A percentile compares a stretch with the other conserved stretches of the same genome.
Evolutionary conservation across 208 protist genomes (phyloP).

Genomic region (Acanthamoeba lenticulata): DNA sequence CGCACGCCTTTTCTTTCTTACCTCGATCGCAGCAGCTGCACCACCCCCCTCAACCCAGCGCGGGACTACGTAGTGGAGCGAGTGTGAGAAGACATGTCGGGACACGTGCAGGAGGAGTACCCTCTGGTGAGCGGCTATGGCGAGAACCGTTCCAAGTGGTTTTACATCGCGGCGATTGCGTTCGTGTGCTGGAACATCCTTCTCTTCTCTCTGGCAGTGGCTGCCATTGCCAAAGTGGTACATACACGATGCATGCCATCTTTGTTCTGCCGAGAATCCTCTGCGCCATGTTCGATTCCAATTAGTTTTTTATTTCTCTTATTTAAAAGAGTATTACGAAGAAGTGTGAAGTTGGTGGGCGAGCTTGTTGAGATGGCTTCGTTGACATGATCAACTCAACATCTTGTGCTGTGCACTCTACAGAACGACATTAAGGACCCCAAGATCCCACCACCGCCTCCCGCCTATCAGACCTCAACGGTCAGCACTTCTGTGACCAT

Average conservation of each 20-base stretch:
- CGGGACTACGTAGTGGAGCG: too few species aligned
- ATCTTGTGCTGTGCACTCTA: background rate
- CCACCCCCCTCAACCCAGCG: too few species aligned
- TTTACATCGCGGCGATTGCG: background rate
- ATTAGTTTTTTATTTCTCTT: background rate
- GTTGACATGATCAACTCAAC: too few species aligned
- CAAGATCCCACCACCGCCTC: background rate
- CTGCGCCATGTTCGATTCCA: background rate
- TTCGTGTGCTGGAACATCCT: conserved; percentile 4
- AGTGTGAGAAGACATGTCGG: background rate
- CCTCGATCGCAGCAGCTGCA: too few species aligned
- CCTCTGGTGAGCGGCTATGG: background rate
- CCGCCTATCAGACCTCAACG: too few species aligned
- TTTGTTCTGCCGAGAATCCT: background rate
- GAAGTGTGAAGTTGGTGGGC: too few species aligned
- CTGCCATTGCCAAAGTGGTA: conserved; percentile 22
- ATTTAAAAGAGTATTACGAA: too few species aligned
- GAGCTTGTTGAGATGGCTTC: too few species aligned
- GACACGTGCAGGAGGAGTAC: conserved; percentile 11
- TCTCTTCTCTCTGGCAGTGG: conserved; percentile 1
- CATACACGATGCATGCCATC: background rate
- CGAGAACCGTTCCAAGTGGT: background rate
- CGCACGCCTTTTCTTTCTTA: too few species aligned
- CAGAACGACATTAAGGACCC: conserved; percentile 26
- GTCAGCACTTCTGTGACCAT: too few species aligned